phyloP scores from a whole-genome alignment of 805 yeast species.

The Saturnispora ahearnii region DNA sequence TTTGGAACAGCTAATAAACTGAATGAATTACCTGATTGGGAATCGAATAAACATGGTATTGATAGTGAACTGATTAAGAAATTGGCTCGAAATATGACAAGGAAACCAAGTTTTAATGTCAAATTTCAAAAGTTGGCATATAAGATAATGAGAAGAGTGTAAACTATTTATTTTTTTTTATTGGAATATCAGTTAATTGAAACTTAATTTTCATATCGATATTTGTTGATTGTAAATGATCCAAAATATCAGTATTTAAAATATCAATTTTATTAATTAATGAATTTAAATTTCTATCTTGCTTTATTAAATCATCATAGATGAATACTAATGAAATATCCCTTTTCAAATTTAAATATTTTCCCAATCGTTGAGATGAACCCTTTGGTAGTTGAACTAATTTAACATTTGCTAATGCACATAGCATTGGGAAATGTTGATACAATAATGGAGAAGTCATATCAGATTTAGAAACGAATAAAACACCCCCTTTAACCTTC shows the following conservation, averaged over 20 bases:
- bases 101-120: background rate
- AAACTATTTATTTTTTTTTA: constrained; percentile 19
- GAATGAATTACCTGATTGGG: constrained; percentile 7
- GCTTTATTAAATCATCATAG: background rate
- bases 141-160: background rate
- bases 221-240: constrained; percentile 11
- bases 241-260: constrained; percentile 21
- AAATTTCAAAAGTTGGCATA: background rate
- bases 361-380: constrained; percentile 17
- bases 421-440: constrained; percentile 50
- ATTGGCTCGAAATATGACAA: background rate
- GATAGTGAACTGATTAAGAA: background rate
- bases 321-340: constrained; percentile 12
- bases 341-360: constrained; percentile 11
- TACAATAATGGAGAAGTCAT: constrained; percentile 37
- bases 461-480: constrained; percentile 48
- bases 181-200: constrained; percentile 39
- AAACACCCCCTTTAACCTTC: constrained; percentile 20
- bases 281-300: background rate
- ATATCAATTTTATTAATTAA: constrained; percentile 14
- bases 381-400: constrained; percentile 53
- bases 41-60: background rate
- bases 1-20: constrained; percentile 7
- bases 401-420: constrained; percentile 44
- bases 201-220: constrained; percentile 30